A percentile compares a stretch with the other conserved stretches of the same genome.
phyloP scores from a whole-genome alignment of 2,329 filamentous ascomycete species.

The Hypoxylon sp. region DNA sequence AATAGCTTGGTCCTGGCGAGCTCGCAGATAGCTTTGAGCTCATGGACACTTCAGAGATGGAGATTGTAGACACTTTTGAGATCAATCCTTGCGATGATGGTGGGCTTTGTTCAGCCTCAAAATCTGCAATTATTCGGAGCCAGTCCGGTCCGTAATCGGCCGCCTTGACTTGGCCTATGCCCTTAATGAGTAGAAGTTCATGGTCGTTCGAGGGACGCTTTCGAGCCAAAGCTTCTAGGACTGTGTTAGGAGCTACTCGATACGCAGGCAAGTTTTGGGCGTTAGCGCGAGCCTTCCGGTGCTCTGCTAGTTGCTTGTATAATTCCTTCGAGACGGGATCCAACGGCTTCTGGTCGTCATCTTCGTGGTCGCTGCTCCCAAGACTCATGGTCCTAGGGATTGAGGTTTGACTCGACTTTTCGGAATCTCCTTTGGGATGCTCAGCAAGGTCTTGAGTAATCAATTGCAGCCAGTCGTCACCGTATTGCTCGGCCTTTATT shows the following conservation, averaged over 20 bases:
- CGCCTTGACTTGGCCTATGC: neutral
- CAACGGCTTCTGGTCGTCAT: neutral
- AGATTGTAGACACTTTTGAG: neutral
- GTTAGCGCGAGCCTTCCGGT: slow-evolving; percentile 3
- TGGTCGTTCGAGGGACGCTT: slow-evolving; percentile 8
- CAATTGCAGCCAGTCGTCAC: slow-evolving; percentile 21
- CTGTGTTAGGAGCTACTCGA: slow-evolving; percentile 13
- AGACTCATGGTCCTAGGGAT: neutral
- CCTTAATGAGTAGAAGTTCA: slow-evolving; percentile 20
- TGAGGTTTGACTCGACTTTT: neutral
- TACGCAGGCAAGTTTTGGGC: neutral
- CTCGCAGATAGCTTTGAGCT: no score
- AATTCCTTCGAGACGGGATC: slow-evolving; percentile 3
- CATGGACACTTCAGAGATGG: neutral
- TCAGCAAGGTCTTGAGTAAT: slow-evolving; percentile 15
- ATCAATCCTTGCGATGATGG: neutral
- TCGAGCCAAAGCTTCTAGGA: slow-evolving; percentile 12
- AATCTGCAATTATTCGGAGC: slow-evolving; percentile 29
- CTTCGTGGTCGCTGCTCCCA: neutral
- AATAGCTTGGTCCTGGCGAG: neutral
- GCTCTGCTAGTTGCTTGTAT: slow-evolving; percentile 13
- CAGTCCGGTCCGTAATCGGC: slow-evolving; percentile 9
- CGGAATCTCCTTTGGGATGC: neutral
- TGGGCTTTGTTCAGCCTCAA: slow-evolving; percentile 8
- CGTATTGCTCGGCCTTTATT: slow-evolving; percentile 1